Evolutionary conservation across 2,329 filamentous ascomycete genomes (phyloP).

Genomic region (Ceratocystis eucalypticola): DNA sequence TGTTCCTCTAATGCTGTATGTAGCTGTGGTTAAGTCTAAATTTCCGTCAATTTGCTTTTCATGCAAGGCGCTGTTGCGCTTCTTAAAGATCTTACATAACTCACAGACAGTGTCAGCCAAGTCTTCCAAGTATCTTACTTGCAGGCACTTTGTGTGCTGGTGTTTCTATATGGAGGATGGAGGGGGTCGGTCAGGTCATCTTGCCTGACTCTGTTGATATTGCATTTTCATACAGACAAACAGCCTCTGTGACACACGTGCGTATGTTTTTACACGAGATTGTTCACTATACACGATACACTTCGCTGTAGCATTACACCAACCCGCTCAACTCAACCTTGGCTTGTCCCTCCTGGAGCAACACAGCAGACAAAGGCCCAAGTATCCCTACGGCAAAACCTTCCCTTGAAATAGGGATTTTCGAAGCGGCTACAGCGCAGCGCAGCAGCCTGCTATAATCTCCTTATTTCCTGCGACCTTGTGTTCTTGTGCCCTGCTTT

Average conservation of each 20-base stretch:
- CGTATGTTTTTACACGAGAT: neutral
- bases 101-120: slow-evolving; percentile 2
- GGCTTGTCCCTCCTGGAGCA: neutral
- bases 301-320: neutral
- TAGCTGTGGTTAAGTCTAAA: neutral
- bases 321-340: no score
- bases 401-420: slow-evolving; percentile 6
- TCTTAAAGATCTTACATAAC: slow-evolving; percentile 6
- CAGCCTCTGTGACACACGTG: no score
- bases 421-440: neutral
- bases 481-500: neutral
- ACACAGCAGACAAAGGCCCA: neutral
- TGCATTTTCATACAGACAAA: no score
- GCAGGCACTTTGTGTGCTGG: neutral
- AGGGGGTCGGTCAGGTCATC: no score
- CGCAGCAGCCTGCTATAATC: neutral
- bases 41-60: neutral
- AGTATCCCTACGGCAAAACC: neutral
- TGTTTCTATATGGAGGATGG: neutral
- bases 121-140: slow-evolving; percentile 5
- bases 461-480: neutral
- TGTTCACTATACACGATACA: neutral
- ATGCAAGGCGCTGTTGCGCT: slow-evolving; percentile 1
- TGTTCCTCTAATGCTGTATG: no score
- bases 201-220: no score